Conservation (phyloP, 2,329 filamentous ascomycete species). For the Microdochium paspali region DNA sequence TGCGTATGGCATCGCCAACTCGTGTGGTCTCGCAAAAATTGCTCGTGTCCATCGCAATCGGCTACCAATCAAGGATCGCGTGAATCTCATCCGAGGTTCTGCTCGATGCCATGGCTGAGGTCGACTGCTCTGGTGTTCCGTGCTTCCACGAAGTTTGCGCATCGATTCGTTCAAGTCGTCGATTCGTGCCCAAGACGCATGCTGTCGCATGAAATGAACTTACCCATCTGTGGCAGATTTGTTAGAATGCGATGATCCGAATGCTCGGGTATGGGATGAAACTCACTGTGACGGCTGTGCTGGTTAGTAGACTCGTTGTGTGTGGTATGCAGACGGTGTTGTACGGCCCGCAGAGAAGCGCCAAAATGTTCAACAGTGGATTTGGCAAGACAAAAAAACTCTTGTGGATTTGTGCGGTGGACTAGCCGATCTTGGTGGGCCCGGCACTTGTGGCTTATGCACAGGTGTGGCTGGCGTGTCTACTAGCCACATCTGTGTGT, state of each 20-base stretch:
- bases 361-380: constrained; percentile 1
- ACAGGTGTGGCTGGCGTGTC: not conserved
- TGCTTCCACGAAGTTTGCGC: not conserved
- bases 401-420: constrained; percentile 11
- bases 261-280: constrained; percentile 6
- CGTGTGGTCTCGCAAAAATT: no score
- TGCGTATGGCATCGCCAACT: no score
- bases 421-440: not conserved
- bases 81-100: no score
- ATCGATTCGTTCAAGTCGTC: not conserved
- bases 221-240: constrained; percentile 17
- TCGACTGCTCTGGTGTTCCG: no score
- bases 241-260: constrained; percentile 8
- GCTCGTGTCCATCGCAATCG: no score
- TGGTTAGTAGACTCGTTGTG: constrained; percentile 26
- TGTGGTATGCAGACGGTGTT: constrained; percentile 13
- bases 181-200: not conserved
- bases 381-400: constrained; percentile 17
- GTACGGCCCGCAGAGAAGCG: not conserved
- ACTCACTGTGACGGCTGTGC: constrained; percentile 37
- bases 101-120: no score
- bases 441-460: not conserved
- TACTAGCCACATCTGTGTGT: no score
- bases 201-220: constrained; percentile 3
- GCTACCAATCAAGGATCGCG: no score